Conservation (phyloP, 1,284 basidiomycete species). For the Naganishia cerealis region DNA sequence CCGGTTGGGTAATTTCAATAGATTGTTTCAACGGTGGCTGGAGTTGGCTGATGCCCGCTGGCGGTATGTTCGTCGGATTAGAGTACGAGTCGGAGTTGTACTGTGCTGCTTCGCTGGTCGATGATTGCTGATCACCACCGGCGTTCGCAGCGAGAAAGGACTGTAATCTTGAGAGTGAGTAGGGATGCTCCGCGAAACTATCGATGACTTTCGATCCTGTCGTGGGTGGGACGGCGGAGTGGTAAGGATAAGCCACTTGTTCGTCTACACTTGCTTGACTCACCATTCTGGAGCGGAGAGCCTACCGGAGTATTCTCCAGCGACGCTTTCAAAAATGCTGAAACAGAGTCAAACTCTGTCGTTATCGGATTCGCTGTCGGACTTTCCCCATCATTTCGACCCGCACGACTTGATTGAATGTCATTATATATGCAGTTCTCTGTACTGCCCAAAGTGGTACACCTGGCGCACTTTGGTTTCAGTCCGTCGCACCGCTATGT, state of each 20-base stretch:
- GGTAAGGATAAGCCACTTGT: neutral
- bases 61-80: neutral
- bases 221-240: neutral
- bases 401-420: neutral
- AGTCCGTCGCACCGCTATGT: conserved; percentile 20
- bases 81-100: neutral
- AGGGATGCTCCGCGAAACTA: neutral
- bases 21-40: neutral
- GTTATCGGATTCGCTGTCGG: neutral
- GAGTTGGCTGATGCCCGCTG: neutral
- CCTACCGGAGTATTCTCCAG: neutral
- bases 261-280: neutral
- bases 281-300: neutral
- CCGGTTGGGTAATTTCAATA: neutral
- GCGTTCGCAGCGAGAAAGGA: neutral
- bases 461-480: conserved; percentile 16
- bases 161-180: neutral
- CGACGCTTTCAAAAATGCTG: neutral
- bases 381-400: neutral
- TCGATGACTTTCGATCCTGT: neutral
- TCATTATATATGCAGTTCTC: conserved; percentile 3
- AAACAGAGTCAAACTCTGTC: neutral
- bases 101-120: neutral
- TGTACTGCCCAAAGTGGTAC: neutral
- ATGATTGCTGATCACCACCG: neutral